Evolutionary conservation across 768 basidiomycete genomes (phyloP).

Genomic region (Hortiboletus campestris): DNA sequence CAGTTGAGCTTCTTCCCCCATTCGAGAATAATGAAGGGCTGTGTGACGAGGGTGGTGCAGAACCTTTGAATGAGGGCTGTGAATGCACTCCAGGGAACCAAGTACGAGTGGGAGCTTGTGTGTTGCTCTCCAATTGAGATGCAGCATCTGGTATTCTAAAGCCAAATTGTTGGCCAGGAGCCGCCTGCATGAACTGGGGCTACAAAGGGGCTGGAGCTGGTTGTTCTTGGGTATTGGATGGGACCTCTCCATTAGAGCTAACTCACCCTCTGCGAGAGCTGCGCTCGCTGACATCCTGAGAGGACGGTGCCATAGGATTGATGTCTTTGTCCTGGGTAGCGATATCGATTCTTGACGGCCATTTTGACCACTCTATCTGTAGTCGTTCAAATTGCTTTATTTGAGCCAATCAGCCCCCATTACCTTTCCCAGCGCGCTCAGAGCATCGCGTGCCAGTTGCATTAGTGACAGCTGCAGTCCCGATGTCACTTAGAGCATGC

Average conservation of each 20-base stretch:
- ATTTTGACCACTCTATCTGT: neutral
- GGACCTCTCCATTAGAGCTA: no score
- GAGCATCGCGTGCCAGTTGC: neutral
- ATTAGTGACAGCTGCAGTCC: no score
- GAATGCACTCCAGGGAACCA: neutral
- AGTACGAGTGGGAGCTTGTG: neutral
- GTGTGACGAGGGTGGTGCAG: no score
- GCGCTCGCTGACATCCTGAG: neutral
- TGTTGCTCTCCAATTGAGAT: neutral
- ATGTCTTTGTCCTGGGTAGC: neutral
- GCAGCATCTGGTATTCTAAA: neutral
- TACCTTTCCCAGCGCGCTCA: neutral
- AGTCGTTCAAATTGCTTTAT: neutral
- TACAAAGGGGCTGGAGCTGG: neutral
- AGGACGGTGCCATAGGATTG: slow-evolving; percentile 7
- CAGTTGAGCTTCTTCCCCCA: no score
- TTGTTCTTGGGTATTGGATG: no score
- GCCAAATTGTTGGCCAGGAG: neutral
- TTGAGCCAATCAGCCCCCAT: neutral
- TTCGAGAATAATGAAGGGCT: no score
- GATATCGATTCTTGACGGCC: neutral
- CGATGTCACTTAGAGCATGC: no score
- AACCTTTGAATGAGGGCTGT: no score
- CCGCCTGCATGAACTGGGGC: neutral
- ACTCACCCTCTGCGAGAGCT: neutral